Base-by-base conservation (phyloP, 2,329 filamentous ascomycete species). In the Alternaria sp. region DNA sequence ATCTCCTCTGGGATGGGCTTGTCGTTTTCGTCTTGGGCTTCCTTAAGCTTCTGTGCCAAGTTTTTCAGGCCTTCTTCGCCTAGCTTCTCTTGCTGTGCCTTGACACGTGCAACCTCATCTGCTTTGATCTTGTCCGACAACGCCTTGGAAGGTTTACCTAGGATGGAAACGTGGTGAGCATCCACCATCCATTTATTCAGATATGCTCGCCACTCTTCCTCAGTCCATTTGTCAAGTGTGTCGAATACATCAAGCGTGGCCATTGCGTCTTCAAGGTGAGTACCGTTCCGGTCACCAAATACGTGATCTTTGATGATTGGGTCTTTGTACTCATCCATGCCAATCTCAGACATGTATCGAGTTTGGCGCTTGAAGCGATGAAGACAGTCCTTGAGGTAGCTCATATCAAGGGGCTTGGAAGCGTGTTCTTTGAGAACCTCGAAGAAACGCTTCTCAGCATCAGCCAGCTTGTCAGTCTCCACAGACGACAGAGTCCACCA, bases 281-380 rank as follows among this genome's bases (percentile, higher is more conserved):
- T 80, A n/a, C 96, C 96, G 77, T 97, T 91, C 30, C 93, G 88
- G 55, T 89, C 89, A 26, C 95, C 96, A 75, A 96, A 99, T 10
- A 98, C 86, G 77, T 96, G 97, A 76, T 98, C 94, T 14, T 90
- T 91, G 73, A 98, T 97, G 64, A 98, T 90, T 64, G 92, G 92
- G 67, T 89, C 90, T 0, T 93, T 90, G 79, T 95, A 97, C 67
- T 94, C 93, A 21, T 89, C 88, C 58, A 93, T 89, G 3, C 91
- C 92, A 54, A 88, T 90, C 79, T 99, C 96, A 0, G 93, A 92
- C 46, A 91, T 88, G 70, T 92, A 95, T 77, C 94, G 94, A 74
- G 93, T 87, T 73, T 94, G 92, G 50, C 94, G 88, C 66, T 89
- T 88, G 78, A 96, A 92, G 60, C 94, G 88, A 71, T 88, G 88